phyloP scores from a whole-genome alignment of 2,329 filamentous ascomycete species.

The Gremmenia infestans region DNA sequence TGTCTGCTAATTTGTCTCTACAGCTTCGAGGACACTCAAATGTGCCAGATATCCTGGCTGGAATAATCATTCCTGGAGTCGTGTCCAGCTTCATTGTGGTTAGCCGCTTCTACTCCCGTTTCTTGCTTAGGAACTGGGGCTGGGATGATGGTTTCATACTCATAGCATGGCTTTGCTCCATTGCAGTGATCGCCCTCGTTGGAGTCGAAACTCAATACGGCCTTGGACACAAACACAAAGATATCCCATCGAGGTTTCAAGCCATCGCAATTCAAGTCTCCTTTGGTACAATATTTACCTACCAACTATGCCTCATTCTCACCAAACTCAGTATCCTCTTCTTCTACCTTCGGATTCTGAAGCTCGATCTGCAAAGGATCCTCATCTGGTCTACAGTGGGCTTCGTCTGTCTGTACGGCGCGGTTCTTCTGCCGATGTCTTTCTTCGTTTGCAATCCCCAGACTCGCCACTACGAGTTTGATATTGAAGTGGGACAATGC shows the following conservation, averaged over 20 bases:
- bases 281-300: not conserved
- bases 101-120: not conserved
- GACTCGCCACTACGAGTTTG: not conserved
- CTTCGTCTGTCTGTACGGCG: not conserved
- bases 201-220: not conserved
- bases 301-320: not conserved
- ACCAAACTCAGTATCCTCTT: conserved; percentile 2
- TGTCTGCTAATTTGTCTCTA: not conserved
- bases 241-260: not conserved
- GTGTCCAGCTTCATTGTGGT: not conserved
- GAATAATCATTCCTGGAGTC: not conserved
- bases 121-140: not conserved
- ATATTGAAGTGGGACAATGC: not conserved
- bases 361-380: not conserved
- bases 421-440: not conserved
- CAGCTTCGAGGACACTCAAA: not conserved
- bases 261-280: not conserved
- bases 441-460: not conserved
- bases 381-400: not conserved
- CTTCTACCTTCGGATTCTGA: conserved; percentile 3
- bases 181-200: not conserved
- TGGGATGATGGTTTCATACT: not conserved
- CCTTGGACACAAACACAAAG: not conserved
- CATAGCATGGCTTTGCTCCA: not conserved
- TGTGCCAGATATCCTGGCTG: not conserved